Evolutionary conservation across 73 alveolate genomes (phyloP).

Genomic region (Loxodes magnus): DNA sequence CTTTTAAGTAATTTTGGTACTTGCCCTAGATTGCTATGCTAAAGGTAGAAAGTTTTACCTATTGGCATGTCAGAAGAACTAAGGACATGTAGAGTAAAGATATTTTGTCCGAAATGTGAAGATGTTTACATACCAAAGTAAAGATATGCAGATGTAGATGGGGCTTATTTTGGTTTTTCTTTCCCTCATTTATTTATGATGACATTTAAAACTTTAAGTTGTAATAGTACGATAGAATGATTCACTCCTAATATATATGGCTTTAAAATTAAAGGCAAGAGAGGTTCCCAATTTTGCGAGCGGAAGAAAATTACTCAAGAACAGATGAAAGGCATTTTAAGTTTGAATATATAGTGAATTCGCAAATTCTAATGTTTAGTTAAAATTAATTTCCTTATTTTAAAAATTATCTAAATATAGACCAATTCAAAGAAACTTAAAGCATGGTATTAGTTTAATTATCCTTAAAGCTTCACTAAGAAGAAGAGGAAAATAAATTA

Average conservation of each 20-base stretch:
- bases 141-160: slow-evolving; percentile 78
- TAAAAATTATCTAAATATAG: no score
- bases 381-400: no score
- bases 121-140: slow-evolving; percentile 88
- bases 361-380: no score
- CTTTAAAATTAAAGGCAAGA: neutral
- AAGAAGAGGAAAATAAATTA: no score
- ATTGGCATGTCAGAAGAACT: slow-evolving; percentile 92
- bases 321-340: no score
- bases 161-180: slow-evolving; percentile 89
- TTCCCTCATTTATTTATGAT: slow-evolving; percentile 63
- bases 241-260: slow-evolving; percentile 7
- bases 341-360: no score
- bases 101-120: slow-evolving; percentile 94
- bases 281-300: neutral
- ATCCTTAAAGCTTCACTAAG: no score
- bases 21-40: slow-evolving; percentile 90
- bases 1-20: slow-evolving; percentile 57
- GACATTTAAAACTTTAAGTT: slow-evolving; percentile 8
- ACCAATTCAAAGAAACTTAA: no score
- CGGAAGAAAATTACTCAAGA: no score
- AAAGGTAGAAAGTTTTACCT: slow-evolving; percentile 78
- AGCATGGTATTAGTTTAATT: no score
- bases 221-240: neutral
- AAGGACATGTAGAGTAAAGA: slow-evolving; percentile 87